A percentile compares a stretch with the other conserved stretches of the same genome.
Conservation (phyloP, 129 eudicot species). For the Flaveria robusta region DNA sequence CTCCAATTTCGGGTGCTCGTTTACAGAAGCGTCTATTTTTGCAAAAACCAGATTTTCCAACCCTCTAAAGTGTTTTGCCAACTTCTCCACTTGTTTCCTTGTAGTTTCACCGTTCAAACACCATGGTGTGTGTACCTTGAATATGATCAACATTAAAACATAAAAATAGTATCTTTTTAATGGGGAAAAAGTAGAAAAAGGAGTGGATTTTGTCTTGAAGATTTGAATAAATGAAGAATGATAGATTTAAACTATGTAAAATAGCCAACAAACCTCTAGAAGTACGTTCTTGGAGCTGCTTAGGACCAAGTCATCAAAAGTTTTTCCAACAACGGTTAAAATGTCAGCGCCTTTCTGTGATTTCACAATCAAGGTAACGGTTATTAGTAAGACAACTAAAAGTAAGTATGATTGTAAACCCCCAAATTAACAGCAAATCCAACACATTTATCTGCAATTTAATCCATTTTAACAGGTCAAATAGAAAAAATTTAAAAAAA, state of each 20-base stretch:
- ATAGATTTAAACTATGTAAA: slow-evolving; percentile 7
- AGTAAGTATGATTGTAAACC: background rate
- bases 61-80: slow-evolving; percentile 92
- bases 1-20: slow-evolving; percentile 79
- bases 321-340: slow-evolving; percentile 75
- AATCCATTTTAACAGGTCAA: slow-evolving; percentile 1
- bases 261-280: slow-evolving; percentile 62
- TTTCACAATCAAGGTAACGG: slow-evolving; percentile 18
- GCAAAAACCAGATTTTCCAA: slow-evolving; percentile 71
- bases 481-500: background rate
- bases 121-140: slow-evolving; percentile 92
- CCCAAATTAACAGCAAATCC: background rate
- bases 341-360: slow-evolving; percentile 64
- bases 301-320: slow-evolving; percentile 75
- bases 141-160: slow-evolving; percentile 21
- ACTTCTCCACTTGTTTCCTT: slow-evolving; percentile 80
- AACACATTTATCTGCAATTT: background rate
- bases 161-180: background rate
- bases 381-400: background rate
- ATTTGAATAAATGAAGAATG: slow-evolving; percentile 8
- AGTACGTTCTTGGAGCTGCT: slow-evolving; percentile 65
- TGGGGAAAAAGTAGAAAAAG: background rate
- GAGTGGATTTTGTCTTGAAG: background rate
- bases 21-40: slow-evolving; percentile 71
- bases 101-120: slow-evolving; percentile 79